These are phyloP conservation scores for Thelonectria olida DNA, from an alignment of 2,329 filamentous ascomycete species.

Conservation along the genomic window DNA sequence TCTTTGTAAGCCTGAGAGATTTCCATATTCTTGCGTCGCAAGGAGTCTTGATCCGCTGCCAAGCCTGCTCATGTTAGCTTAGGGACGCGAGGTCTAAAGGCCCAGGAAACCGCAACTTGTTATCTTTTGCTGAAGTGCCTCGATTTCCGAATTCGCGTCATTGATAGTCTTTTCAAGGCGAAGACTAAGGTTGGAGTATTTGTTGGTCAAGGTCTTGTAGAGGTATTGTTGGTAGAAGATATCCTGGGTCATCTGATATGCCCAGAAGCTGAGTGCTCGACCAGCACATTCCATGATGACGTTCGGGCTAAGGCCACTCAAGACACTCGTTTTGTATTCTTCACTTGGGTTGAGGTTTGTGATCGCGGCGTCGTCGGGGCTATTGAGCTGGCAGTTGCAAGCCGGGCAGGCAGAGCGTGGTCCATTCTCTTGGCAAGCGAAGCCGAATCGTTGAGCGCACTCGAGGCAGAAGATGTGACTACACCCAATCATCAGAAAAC, in stretches of 20 bases:
- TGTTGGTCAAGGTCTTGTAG: slow-evolving; percentile 76
- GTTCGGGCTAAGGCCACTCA: slow-evolving; percentile 83
- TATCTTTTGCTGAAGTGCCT: slow-evolving; percentile 71
- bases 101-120: too few species aligned
- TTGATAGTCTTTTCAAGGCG: slow-evolving; percentile 78
- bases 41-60: slow-evolving; percentile 67
- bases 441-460: slow-evolving; percentile 73
- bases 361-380: slow-evolving; percentile 78
- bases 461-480: slow-evolving; percentile 87
- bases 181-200: slow-evolving; percentile 70
- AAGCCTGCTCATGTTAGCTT: slow-evolving; percentile 53
- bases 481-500: neutral
- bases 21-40: slow-evolving; percentile 78
- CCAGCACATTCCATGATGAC: slow-evolving; percentile 88
- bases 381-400: slow-evolving; percentile 73
- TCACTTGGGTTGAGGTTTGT: slow-evolving; percentile 81
- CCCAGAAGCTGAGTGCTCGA: slow-evolving; percentile 83
- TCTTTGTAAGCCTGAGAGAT: slow-evolving; percentile 72
- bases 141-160: slow-evolving; percentile 79
- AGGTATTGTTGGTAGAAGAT: slow-evolving; percentile 82
- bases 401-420: slow-evolving; percentile 73
- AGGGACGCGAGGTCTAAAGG: too few species aligned
- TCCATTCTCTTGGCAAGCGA: slow-evolving; percentile 55
- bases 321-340: slow-evolving; percentile 87
- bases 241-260: slow-evolving; percentile 85